Evolutionary conservation across 306 rosid genomes (phyloP), one percentile per base, ranked within the genome.

Genomic region (Begonia fuchsioides): DNA sequence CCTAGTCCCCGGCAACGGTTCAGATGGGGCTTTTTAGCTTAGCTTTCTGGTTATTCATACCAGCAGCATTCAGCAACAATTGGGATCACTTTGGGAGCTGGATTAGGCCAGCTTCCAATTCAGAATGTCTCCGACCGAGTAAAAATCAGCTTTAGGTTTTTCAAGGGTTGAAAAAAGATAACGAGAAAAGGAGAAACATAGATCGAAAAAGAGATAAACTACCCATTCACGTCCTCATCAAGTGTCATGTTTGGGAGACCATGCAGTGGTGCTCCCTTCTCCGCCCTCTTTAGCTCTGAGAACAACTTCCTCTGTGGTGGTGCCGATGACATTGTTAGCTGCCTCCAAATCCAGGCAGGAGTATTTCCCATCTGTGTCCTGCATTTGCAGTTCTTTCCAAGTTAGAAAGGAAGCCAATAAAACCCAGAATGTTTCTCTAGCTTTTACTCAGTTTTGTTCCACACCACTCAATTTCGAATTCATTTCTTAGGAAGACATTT

Each of bases 231-330:
- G 7, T 26, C 35, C 35, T 26, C 35, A 0, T 26, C 35, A 26
- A 5, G 7, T 26, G 35, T 26, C 5, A 8, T 26, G 35, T 5
- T 26, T 26, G 35, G 35, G 35, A 0, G 35, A 26, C 35, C 35
- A 26, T 26, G 35, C 7, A 26, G 35, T 26, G 35, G 35, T 13
- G n/a, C 45, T 3, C 12, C 45, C 14, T 41, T 11, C 45, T 7
- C 12, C 65, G 54, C 80, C 81, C n/a, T 74, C 76, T 62, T 47
- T 74, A 12, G 80, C 84, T 66, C 66, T 81, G 4, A 68, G 70
- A 43, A 88, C 84, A 66, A 88, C 64, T 65, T 88, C 96, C 65
- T 88, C 97, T 1, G 97, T 84, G 59, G 97, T 88, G 54, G 81
- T 81, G 68, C 97, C 95, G 32, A 88, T 78, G 54, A 88, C 71